phyloP scores from a whole-genome alignment of 2,329 filamentous ascomycete species.

The Penicillium sp. region DNA sequence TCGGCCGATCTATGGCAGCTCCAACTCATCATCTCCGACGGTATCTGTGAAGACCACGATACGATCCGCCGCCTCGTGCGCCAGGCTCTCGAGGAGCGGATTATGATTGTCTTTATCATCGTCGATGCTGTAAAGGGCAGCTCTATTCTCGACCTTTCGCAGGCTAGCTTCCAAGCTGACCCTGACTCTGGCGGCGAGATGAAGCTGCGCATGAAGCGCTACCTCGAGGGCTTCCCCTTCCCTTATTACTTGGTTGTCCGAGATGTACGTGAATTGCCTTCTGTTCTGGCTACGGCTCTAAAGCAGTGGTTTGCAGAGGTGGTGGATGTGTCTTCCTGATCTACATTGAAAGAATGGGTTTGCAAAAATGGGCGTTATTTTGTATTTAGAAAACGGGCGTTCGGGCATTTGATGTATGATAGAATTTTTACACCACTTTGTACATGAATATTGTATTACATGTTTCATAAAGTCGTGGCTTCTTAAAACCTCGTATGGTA shows the following conservation, averaged over 20 bases:
- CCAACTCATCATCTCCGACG: constrained; percentile 89
- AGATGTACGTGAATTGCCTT: constrained; percentile 86
- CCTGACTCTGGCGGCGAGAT: constrained; percentile 59
- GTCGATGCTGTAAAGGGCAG: constrained; percentile 68
- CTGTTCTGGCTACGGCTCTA: constrained; percentile 81
- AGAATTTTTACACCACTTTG: constrained; percentile 8
- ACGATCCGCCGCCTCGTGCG: constrained; percentile 78
- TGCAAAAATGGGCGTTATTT: constrained; percentile 25
- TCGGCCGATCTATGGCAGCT: constrained; percentile 89
- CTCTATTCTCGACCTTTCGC: constrained; percentile 80
- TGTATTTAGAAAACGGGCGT: constrained; percentile 16
- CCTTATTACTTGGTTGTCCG: constrained; percentile 95
- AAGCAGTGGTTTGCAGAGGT: constrained; percentile 92
- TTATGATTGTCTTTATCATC: constrained; percentile 98
- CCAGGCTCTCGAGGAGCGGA: constrained; percentile 85
- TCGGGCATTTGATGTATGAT: constrained; percentile 17
- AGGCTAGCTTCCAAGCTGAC: constrained; percentile 77
- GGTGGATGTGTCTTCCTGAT: constrained; percentile 48
- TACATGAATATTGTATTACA: constrained; percentile 7
- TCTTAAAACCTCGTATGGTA: not conserved
- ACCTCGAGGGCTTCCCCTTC: constrained; percentile 95
- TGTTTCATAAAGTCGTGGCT: not conserved
- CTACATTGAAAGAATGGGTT: constrained; percentile 18
- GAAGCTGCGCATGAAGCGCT: constrained; percentile 79
- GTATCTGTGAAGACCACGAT: constrained; percentile 87